A percentile compares a stretch with the other conserved stretches of the same genome.
These are phyloP conservation scores for Knufia fluminis DNA, from an alignment of 2,329 filamentous ascomycete genomes.

Conservation along the genomic window DNA sequence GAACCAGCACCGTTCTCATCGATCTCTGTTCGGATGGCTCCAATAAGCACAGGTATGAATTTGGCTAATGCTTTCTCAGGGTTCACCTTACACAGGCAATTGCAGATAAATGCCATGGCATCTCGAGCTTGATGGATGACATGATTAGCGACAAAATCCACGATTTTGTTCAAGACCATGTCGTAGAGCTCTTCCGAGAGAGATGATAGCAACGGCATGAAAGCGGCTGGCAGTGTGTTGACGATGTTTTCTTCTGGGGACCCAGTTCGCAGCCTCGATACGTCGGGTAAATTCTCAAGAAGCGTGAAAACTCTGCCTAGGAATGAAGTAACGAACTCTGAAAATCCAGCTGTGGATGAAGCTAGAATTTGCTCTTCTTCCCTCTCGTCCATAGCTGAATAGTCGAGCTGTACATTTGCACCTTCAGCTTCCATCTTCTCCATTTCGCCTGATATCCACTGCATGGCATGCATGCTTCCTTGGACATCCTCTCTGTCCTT, in stretches of 20 bases:
- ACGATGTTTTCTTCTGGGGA: constrained; percentile 96
- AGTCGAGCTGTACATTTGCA: constrained; percentile 75
- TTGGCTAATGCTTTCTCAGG: constrained; percentile 86
- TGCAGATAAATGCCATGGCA: constrained; percentile 97
- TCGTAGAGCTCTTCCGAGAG: constrained; percentile 91
- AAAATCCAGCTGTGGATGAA: constrained; percentile 87
- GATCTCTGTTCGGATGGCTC: constrained; percentile 91
- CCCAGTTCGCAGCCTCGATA: constrained; percentile 74
- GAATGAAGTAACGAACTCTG: constrained; percentile 84
- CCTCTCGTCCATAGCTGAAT: constrained; percentile 73
- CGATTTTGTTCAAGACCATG: constrained; percentile 81
- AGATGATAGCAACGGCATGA: constrained; percentile 81
- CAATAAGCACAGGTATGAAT: constrained; percentile 80
- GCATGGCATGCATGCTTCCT: constrained; percentile 67
- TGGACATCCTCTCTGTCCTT: constrained; percentile 58
- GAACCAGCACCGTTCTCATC: constrained; percentile 94
- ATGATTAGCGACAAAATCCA: constrained; percentile 82
- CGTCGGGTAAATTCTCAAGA: constrained; percentile 87
- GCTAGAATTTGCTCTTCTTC: constrained; percentile 81
- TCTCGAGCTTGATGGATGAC: constrained; percentile 95
- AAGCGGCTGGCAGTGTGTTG: constrained; percentile 83
- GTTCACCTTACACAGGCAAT: constrained; percentile 89
- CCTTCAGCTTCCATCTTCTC: constrained; percentile 86
- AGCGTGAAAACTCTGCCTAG: constrained; percentile 92
- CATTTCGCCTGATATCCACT: constrained; percentile 92